phyloP scores from a whole-genome alignment of 805 yeast species.

The Hanseniaspora lachancei region DNA sequence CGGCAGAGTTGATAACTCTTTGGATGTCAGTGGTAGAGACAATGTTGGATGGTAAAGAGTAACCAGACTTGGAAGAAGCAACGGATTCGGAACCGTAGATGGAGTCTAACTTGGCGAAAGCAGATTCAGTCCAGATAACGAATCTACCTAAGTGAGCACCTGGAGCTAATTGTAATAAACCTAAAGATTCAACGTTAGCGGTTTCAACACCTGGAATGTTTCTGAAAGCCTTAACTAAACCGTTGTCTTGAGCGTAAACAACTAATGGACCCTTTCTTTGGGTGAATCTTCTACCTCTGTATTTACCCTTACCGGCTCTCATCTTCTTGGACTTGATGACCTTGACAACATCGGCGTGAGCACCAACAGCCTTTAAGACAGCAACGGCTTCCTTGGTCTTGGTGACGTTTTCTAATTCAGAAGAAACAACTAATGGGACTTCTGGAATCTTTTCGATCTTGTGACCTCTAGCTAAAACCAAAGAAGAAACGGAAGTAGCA shows the following conservation, averaged over 20 bases:
- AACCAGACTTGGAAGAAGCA: constrained; percentile 73
- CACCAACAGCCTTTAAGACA: constrained; percentile 95
- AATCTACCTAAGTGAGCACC: constrained; percentile 99
- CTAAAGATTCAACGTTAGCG: constrained; percentile 78
- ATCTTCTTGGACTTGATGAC: constrained; percentile 96
- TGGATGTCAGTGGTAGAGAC: constrained; percentile 90
- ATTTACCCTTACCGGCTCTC: constrained; percentile 99
- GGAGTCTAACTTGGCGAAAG: constrained; percentile 90
- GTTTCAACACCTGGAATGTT: constrained; percentile 99
- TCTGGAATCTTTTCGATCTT: constrained; percentile 95
- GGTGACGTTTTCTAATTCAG: constrained; percentile 79
- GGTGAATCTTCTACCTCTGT: constrained; percentile 98
- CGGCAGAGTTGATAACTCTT: constrained; percentile 97
- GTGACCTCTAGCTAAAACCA: constrained; percentile 99
- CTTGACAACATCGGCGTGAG: constrained; percentile 95
- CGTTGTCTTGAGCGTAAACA: constrained; percentile 95
- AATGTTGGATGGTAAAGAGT: constrained; percentile 88
- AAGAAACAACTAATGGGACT: constrained; percentile 93
- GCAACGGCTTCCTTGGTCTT: constrained; percentile 99
- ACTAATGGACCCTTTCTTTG: constrained; percentile 99
- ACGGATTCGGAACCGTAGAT: constrained; percentile 91
- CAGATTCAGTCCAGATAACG: constrained; percentile 98
- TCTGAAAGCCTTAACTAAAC: constrained; percentile 96
- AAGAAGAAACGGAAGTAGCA: constrained; percentile 95
- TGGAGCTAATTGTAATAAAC: constrained; percentile 97